A percentile compares a stretch with the other conserved stretches of the same genome.
Conservation (phyloP, 805 yeast genomes). For the Ogataea philodendri region DNA sequence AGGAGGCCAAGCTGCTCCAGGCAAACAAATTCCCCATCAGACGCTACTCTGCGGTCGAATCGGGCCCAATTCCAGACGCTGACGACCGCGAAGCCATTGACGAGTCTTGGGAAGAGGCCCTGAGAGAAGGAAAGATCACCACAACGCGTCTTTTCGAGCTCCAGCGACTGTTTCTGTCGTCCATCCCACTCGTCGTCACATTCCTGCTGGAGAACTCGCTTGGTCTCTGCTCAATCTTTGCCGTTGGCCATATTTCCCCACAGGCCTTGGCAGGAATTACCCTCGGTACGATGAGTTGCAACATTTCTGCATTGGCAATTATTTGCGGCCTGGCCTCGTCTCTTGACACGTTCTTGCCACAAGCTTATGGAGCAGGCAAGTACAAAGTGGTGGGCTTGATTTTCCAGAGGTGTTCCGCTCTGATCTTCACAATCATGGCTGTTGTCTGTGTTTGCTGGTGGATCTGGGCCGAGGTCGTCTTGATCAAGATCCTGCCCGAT, state of each 20-base stretch:
- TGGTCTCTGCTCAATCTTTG: constrained; percentile 73
- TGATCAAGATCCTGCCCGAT: constrained; percentile 44
- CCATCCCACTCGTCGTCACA: constrained; percentile 61
- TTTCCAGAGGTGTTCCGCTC: constrained; percentile 62
- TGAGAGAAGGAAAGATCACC: constrained; percentile 41
- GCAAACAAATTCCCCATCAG: constrained; percentile 30
- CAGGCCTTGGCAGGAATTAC: constrained; percentile 74
- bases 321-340: constrained; percentile 80
- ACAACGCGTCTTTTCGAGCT: constrained; percentile 42
- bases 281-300: constrained; percentile 74
- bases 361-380: constrained; percentile 70
- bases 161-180: constrained; percentile 38
- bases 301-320: constrained; percentile 70
- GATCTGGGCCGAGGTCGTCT: constrained; percentile 48
- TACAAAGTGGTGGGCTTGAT: constrained; percentile 64
- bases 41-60: constrained; percentile 16
- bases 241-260: constrained; percentile 72
- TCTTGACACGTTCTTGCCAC: constrained; percentile 74
- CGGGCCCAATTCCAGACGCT: constrained; percentile 11
- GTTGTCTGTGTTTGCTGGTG: constrained; percentile 65
- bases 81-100: constrained; percentile 26
- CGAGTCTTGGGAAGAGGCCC: constrained; percentile 36
- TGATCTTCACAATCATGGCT: constrained; percentile 47
- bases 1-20: constrained; percentile 31
- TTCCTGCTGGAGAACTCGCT: constrained; percentile 69